Conservation (phyloP, 345 rosid genomes). For the Turnera subulata region DNA sequence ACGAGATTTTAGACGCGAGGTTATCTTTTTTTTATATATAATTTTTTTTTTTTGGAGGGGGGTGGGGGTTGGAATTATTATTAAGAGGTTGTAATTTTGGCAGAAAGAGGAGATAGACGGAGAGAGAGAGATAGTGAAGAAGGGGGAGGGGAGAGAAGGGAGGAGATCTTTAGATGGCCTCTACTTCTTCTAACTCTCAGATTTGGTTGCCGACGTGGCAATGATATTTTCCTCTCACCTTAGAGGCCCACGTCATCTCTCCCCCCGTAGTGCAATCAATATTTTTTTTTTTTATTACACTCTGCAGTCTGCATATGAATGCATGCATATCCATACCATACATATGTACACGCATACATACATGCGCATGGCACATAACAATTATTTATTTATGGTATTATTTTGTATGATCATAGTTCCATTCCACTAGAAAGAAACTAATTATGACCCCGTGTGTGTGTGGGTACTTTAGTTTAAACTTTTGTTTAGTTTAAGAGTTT, state of each 20-base stretch:
- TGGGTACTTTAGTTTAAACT: too few relatives aligned
- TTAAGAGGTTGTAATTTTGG: slow-evolving; percentile 16
- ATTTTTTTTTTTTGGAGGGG: too few relatives aligned
- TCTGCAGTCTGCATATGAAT: too few relatives aligned
- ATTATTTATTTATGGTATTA: background rate
- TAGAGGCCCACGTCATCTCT: slow-evolving; percentile 39
- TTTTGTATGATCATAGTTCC: too few relatives aligned
- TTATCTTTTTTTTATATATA: too few relatives aligned
- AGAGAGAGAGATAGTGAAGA: too few relatives aligned
- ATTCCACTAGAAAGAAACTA: too few relatives aligned
- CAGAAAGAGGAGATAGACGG: background rate
- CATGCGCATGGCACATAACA: background rate
- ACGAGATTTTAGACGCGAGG: too few relatives aligned
- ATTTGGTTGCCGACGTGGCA: slow-evolving; percentile 46
- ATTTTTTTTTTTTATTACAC: background rate
- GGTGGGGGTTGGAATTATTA: background rate
- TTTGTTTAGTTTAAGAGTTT: too few relatives aligned
- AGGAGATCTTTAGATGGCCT: slow-evolving; percentile 43
- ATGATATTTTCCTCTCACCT: slow-evolving; percentile 59
- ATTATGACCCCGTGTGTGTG: too few relatives aligned
- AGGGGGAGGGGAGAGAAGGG: slow-evolving; percentile 9
- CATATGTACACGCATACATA: background rate
- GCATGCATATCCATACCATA: background rate
- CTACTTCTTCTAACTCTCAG: slow-evolving; percentile 8
- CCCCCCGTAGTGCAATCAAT: too few relatives aligned